Conservation (phyloP, 805 yeast species). For the Danielozyma ontarioensis region DNA sequence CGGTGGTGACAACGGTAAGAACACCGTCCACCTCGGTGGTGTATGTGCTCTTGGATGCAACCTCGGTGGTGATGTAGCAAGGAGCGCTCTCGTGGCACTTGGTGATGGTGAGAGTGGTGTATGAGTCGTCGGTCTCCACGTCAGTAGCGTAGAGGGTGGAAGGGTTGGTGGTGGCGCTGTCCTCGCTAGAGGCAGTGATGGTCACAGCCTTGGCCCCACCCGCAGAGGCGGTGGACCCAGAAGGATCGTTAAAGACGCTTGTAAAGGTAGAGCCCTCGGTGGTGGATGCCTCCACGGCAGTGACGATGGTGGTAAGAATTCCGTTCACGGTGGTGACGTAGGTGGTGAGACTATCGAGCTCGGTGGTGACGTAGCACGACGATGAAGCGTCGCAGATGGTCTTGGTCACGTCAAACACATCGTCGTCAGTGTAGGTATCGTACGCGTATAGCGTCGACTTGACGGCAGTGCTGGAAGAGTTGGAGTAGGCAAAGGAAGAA, state of each 20-base stretch:
- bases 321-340: conserved; percentile 36
- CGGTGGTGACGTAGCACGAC: conserved; percentile 31
- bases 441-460: conserved; percentile 15
- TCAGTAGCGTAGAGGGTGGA: too few species aligned
- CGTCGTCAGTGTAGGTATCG: conserved; percentile 19
- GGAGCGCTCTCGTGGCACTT: not conserved
- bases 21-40: conserved; percentile 7
- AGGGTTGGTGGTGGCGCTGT: not conserved
- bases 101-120: not conserved
- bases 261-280: conserved; percentile 2
- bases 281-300: conserved; percentile 13
- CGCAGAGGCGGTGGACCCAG: not conserved
- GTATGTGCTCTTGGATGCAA: conserved; percentile 1
- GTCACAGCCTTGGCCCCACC: not conserved
- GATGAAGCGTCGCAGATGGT: conserved; percentile 28
- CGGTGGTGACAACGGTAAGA: conserved; percentile 8
- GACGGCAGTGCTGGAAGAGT: conserved; percentile 2
- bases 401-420: conserved; percentile 12
- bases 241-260: conserved; percentile 1
- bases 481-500: not conserved
- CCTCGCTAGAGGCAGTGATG: not conserved
- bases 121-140: not conserved
- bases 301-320: conserved; percentile 31
- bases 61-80: not conserved
- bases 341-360: conserved; percentile 25